Evolutionary conservation across 2,329 filamentous ascomycete genomes (phyloP).

Genomic region (Salinomyces thailandicus): DNA sequence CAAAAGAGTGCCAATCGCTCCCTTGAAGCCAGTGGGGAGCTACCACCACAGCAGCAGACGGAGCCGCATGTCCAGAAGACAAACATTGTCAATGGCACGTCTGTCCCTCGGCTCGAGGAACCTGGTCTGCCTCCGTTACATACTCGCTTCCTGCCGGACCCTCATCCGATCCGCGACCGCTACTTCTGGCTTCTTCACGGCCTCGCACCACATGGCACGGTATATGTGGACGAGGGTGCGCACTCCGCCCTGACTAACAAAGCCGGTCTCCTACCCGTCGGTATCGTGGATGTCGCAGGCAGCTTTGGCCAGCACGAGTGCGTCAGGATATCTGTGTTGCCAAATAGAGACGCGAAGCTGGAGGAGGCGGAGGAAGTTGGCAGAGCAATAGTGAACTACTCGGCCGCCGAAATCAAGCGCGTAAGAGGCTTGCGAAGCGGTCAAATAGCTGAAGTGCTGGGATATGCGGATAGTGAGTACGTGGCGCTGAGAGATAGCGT

Average conservation of each 20-base stretch:
- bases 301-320: constrained; percentile 87
- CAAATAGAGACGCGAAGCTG: constrained; percentile 39
- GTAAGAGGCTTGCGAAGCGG: constrained; percentile 78
- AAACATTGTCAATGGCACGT: constrained; percentile 16
- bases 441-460: constrained; percentile 69
- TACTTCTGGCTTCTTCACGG: constrained; percentile 97
- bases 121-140: constrained; percentile 52
- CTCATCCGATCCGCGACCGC: constrained; percentile 76
- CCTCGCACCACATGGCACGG: constrained; percentile 74
- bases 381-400: constrained; percentile 84
- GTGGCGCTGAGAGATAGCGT: constrained; percentile 82
- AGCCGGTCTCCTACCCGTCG: constrained; percentile 78
- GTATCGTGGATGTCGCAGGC: constrained; percentile 82
- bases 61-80: constrained; percentile 15
- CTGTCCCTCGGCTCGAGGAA: constrained; percentile 19
- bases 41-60: constrained; percentile 5
- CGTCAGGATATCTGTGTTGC: constrained; percentile 72
- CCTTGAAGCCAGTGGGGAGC: constrained; percentile 17
- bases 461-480: constrained; percentile 92
- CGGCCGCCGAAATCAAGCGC: constrained; percentile 66
- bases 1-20: constrained; percentile 34
- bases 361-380: constrained; percentile 57
- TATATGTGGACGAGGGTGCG: constrained; percentile 90
- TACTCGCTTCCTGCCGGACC: constrained; percentile 81
- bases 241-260: constrained; percentile 70